Evolutionary conservation across 2,329 filamentous ascomycete species (phyloP).

Genomic region (Leptographium flavum): DNA sequence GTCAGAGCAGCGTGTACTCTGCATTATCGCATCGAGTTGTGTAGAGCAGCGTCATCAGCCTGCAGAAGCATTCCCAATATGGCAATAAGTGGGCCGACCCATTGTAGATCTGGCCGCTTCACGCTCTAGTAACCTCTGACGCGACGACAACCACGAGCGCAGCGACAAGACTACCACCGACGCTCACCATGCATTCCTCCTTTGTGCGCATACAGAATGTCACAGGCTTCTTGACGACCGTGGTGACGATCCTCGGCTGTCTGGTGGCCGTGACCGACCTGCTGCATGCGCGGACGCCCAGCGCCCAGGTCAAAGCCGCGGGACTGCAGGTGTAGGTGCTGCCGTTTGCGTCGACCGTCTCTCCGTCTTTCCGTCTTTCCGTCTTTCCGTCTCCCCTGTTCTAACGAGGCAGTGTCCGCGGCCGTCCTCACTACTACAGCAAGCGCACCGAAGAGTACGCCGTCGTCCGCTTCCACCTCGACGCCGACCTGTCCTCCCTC

Average conservation of each 20-base stretch:
- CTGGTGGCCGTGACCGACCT: constrained; percentile 73
- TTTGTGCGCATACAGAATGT: constrained; percentile 77
- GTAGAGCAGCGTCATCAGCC: too few relatives aligned
- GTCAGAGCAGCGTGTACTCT: too few relatives aligned
- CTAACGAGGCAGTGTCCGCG: constrained; percentile 50
- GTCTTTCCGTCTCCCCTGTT: not conserved
- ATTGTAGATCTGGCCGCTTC: not conserved
- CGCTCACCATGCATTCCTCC: constrained; percentile 65
- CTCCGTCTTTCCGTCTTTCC: too few relatives aligned
- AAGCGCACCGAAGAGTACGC: constrained; percentile 91
- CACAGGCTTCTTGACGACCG: constrained; percentile 96
- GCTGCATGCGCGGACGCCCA: constrained; percentile 52
- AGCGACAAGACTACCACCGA: not conserved
- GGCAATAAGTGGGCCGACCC: too few relatives aligned
- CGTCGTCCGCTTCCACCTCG: constrained; percentile 81
- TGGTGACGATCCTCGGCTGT: constrained; percentile 66
- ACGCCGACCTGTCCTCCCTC: constrained; percentile 78
- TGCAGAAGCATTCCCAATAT: too few relatives aligned
- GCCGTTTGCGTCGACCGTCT: too few relatives aligned
- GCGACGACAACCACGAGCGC: not conserved
- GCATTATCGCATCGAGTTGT: too few relatives aligned
- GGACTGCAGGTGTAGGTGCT: constrained; percentile 70
- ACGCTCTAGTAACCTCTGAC: not conserved
- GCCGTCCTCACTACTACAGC: constrained; percentile 91
- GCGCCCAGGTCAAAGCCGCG: constrained; percentile 43